phyloP scores from a whole-genome alignment of 306 rosid genomes.

The Abrus pulchellus region DNA sequence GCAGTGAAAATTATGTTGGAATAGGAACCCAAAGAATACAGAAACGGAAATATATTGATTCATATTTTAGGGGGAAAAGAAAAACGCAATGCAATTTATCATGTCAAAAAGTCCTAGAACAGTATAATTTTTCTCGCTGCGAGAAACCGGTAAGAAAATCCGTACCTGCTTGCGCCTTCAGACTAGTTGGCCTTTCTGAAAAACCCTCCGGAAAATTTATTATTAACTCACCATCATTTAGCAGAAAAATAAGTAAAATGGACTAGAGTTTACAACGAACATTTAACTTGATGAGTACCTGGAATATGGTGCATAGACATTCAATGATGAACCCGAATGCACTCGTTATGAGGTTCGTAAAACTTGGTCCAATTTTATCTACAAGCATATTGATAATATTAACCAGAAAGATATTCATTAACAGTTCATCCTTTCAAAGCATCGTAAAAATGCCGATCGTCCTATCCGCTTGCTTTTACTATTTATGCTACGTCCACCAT shows the following conservation, averaged over 20 bases:
- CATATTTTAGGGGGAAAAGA: neutral
- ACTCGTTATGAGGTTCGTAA: neutral
- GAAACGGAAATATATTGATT: neutral
- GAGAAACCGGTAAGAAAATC: neutral
- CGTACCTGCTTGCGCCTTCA: neutral
- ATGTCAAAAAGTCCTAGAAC: neutral
- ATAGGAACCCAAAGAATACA: conserved; percentile 1
- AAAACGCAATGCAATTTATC: neutral
- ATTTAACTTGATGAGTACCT: neutral
- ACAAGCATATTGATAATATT: neutral
- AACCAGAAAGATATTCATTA: neutral
- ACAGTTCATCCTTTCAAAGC: too few relatives aligned
- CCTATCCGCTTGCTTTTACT: neutral
- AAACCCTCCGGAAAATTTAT: neutral
- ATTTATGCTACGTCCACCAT: neutral
- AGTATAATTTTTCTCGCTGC: neutral
- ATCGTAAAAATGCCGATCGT: too few relatives aligned
- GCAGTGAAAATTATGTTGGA: neutral
- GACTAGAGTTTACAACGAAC: neutral
- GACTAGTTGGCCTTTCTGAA: conserved; percentile 18
- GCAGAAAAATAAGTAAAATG: neutral
- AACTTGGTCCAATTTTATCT: neutral
- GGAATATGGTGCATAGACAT: neutral
- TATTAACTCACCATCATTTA: too few relatives aligned
- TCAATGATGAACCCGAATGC: neutral